Percentiles rank a stretch among this genome's conserved stretches.
phyloP scores from a whole-genome alignment of 2,329 filamentous ascomycete genomes.

The Phialophora verrucosa region DNA sequence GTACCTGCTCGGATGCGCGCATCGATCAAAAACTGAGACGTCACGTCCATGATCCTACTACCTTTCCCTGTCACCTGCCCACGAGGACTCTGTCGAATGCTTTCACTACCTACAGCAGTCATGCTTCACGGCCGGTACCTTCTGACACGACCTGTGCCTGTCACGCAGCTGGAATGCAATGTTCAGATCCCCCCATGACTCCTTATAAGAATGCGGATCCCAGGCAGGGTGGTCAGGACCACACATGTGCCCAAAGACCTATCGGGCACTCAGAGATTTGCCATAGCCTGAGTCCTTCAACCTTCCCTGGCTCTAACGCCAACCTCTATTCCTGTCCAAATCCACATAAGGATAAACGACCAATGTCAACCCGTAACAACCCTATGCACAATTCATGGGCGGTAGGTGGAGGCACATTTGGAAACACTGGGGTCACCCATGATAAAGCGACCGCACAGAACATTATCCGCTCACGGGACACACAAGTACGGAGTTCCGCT shows the following conservation, averaged over 20 bases:
- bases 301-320: neutral
- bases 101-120: constrained; percentile 27
- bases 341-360: neutral
- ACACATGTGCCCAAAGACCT: neutral
- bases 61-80: constrained; percentile 20
- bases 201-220: constrained; percentile 4
- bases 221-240: constrained; percentile 10
- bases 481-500: neutral
- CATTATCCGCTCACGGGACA: neutral
- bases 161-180: constrained; percentile 19
- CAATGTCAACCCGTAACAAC: neutral
- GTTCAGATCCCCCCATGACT: constrained; percentile 3
- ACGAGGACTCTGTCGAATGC: constrained; percentile 6
- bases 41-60: constrained; percentile 17
- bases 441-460: neutral
- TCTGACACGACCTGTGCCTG: constrained; percentile 30
- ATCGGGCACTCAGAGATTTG: neutral
- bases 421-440: neutral
- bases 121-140: constrained; percentile 17
- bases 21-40: neutral
- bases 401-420: neutral
- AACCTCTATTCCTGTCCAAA: neutral
- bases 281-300: neutral
- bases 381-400: neutral
- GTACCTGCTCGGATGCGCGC: constrained; percentile 6